Conservation (phyloP, 805 yeast genomes). For the Ogataea kodamae region DNA sequence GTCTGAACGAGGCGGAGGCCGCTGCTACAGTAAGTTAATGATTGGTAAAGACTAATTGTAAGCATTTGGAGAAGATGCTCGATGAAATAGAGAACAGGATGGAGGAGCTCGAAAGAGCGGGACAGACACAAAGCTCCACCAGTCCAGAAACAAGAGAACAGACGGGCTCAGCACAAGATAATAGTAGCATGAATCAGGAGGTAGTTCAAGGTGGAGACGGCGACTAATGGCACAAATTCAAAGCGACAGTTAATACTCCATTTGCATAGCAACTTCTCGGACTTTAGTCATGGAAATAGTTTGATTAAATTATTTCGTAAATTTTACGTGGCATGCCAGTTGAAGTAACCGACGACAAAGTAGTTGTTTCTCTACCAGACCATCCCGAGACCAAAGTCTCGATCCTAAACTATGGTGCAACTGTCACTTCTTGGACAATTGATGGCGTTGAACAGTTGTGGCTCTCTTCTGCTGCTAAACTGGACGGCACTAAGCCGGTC, state of each 20-base stretch:
- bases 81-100: constrained; percentile 63
- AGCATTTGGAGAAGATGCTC: constrained; percentile 58
- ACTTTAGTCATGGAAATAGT: neutral
- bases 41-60: constrained; percentile 1
- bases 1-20: constrained; percentile 63
- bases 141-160: too few species aligned
- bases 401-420: constrained; percentile 84
- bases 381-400: constrained; percentile 54
- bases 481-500: constrained; percentile 92
- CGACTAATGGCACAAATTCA: too few species aligned
- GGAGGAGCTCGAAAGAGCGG: constrained; percentile 33
- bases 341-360: constrained; percentile 61
- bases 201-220: neutral
- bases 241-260: too few species aligned
- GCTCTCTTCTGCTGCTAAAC: constrained; percentile 70
- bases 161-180: neutral
- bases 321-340: constrained; percentile 44
- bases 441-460: constrained; percentile 78
- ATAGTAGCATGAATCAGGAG: too few species aligned
- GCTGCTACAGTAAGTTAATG: constrained; percentile 47
- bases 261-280: too few species aligned
- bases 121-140: neutral
- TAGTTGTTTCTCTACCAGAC: constrained; percentile 54
- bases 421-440: constrained; percentile 76
- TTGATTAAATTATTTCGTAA: constrained; percentile 4